Evolutionary conservation across 2,329 filamentous ascomycete species (phyloP).

Genomic region (Botryosphaeria agaves): DNA sequence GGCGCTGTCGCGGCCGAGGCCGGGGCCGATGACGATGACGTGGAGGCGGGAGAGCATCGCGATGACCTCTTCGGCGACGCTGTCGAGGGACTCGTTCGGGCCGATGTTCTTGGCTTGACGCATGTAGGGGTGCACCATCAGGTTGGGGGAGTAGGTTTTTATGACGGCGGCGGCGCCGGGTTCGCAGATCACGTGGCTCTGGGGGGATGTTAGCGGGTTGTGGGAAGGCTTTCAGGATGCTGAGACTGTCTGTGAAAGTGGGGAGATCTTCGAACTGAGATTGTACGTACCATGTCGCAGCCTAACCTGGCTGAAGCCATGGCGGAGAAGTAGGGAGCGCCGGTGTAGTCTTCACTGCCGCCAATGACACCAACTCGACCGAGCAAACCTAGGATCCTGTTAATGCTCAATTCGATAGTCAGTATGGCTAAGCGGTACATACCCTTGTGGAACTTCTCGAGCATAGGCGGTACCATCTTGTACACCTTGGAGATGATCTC

Average conservation of each 20-base stretch:
- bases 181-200: conserved; percentile 94
- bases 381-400: conserved; percentile 52
- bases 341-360: conserved; percentile 90
- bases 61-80: conserved; percentile 51
- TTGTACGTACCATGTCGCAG: conserved; percentile 59
- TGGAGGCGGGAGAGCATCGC: conserved; percentile 75
- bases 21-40: conserved; percentile 82
- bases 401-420: conserved; percentile 1
- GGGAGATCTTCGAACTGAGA: too few species aligned
- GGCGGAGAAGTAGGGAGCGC: conserved; percentile 93
- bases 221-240: conserved; percentile 6
- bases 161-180: conserved; percentile 70
- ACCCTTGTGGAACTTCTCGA: conserved; percentile 95
- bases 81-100: conserved; percentile 38
- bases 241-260: conserved; percentile 1
- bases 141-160: conserved; percentile 92
- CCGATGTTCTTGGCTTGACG: conserved; percentile 49
- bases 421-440: conserved; percentile 12
- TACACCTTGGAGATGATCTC: conserved; percentile 65
- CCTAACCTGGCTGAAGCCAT: conserved; percentile 88
- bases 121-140: conserved; percentile 97
- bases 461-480: conserved; percentile 86
- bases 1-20: conserved; percentile 71
- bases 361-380: conserved; percentile 88
- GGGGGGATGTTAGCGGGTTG: conserved; percentile 11